These are phyloP conservation scores for Xylaria sp. DNA, from an alignment of 2,329 filamentous ascomycete genomes.

Conservation along the genomic window DNA sequence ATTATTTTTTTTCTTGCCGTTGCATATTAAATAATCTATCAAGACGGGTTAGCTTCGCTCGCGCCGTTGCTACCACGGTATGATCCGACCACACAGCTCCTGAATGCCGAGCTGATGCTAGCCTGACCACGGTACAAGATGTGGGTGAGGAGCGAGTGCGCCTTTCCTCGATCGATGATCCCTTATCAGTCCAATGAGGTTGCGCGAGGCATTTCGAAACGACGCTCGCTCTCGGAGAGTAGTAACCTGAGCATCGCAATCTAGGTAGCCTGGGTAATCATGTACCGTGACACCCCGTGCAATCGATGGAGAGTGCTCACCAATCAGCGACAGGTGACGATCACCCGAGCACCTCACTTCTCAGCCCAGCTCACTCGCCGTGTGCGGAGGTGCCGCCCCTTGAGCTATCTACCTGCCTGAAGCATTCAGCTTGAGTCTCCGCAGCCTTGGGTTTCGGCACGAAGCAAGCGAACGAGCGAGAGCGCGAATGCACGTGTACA, in stretches of 20 bases:
- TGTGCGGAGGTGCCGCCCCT: background rate
- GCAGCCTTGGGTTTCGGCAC: slow-evolving; percentile 19
- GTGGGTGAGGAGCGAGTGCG: slow-evolving; percentile 2
- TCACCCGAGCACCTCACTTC: slow-evolving; percentile 15
- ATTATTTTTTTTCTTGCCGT: slow-evolving; percentile 1
- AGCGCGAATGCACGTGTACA: slow-evolving; percentile 9
- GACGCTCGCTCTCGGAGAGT: too few species aligned
- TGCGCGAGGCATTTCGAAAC: background rate
- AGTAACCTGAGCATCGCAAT: background rate
- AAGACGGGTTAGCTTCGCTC: slow-evolving; percentile 8
- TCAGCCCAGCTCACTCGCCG: slow-evolving; percentile 16
- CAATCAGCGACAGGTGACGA: slow-evolving; percentile 20
- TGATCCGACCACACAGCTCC: slow-evolving; percentile 23
- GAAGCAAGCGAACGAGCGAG: slow-evolving; percentile 16
- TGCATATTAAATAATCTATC: slow-evolving; percentile 17
- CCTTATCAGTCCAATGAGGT: slow-evolving; percentile 30
- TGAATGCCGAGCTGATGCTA: slow-evolving; percentile 29
- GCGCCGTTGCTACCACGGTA: slow-evolving; percentile 21
- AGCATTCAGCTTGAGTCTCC: slow-evolving; percentile 26
- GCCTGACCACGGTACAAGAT: slow-evolving; percentile 14
- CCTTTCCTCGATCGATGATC: slow-evolving; percentile 17
- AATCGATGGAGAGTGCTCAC: slow-evolving; percentile 20
- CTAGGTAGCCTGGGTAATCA: background rate
- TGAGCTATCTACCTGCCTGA: slow-evolving; percentile 20
- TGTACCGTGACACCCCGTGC: slow-evolving; percentile 25